Evolutionary conservation across 306 rosid genomes (phyloP).

Genomic region (Trichosanthes cucumerina): DNA sequence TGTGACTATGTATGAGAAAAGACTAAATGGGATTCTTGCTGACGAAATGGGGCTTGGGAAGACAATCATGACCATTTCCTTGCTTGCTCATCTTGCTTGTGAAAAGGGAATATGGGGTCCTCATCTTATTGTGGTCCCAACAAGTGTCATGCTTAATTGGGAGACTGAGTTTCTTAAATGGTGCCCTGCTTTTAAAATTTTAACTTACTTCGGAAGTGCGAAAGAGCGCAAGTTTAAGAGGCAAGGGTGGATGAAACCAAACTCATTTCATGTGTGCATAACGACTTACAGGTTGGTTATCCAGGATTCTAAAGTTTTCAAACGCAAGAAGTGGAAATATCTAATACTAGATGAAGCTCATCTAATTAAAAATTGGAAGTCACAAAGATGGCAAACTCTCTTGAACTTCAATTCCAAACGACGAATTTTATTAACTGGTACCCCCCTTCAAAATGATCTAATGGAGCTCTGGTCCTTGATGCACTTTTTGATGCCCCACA

Average conservation of each 20-base stretch:
- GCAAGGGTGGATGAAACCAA: slow-evolving; percentile 90
- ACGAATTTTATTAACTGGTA: slow-evolving; percentile 86
- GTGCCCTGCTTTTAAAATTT: slow-evolving; percentile 97
- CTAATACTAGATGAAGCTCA: slow-evolving; percentile 98
- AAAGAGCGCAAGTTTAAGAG: slow-evolving; percentile 87
- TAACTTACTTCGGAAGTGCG: slow-evolving; percentile 93
- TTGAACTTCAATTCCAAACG: slow-evolving; percentile 94
- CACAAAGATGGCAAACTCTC: slow-evolving; percentile 98
- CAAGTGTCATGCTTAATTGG: slow-evolving; percentile 99
- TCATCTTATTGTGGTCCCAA: slow-evolving; percentile 96
- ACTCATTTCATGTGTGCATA: slow-evolving; percentile 94
- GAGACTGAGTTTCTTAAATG: slow-evolving; percentile 97
- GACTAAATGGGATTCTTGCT: slow-evolving; percentile 92
- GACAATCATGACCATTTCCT: slow-evolving; percentile 92
- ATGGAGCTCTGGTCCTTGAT: slow-evolving; percentile 99
- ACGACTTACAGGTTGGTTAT: slow-evolving; percentile 93
- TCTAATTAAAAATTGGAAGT: slow-evolving; percentile 96
- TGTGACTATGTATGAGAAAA: slow-evolving; percentile 93
- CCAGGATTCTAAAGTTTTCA: slow-evolving; percentile 96
- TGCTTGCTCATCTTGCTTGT: slow-evolving; percentile 96
- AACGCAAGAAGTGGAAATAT: slow-evolving; percentile 99
- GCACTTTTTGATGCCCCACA: slow-evolving; percentile 99
- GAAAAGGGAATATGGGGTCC: slow-evolving; percentile 99
- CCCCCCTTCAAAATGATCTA: slow-evolving; percentile 96
- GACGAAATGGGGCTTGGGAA: slow-evolving; percentile 99